Evolutionary conservation across 1,284 basidiomycete species (phyloP), one percentile per base, ranked within the genome.

Genomic region (Pascua guehoae): DNA sequence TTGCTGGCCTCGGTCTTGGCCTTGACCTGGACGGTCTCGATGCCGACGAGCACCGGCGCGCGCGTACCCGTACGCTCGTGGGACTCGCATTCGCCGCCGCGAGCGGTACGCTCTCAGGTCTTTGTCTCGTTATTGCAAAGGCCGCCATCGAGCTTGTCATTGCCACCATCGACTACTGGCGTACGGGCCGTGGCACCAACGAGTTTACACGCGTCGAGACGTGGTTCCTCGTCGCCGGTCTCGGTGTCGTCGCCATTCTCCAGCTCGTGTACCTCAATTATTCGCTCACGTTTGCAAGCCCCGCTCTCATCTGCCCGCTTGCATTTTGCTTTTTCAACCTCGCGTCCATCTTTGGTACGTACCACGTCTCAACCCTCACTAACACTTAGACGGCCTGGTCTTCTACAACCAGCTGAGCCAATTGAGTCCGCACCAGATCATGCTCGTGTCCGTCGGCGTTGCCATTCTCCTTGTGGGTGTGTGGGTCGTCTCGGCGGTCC

Each of bases 241-340:
- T 78, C 12, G 69, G 54, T 0, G 43, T 73, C 7, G 74, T 70
- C 39, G 72, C 66, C 8, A 45, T 73, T 16, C 53, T 68, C 5
- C 77, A 84, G 75, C 81, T 97, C 39, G 93, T 90, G 84, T 98
- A 98, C 73, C 83, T 97, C 63, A 92, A 98, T 78, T 92, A 92
- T 73, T 87, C 86, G 11, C 80, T 98, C 51, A 82, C 88, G 41
- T 81, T 94, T 43, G 89, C 88, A 9, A 85, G 88, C 65, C 94
- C 94, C 0, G 93, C 91, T 0, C 78, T 96, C 49, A 88, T 97
- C 45, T 96, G 92, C 75, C 94, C 94, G 32, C 83, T 93, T 66
- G 92, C 93, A 2, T 98, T 97, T 76, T 96, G 92, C 76, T 92
- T 93, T 74, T 98, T 96, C 79, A 97, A 96, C 69, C 77, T 94